Evolutionary conservation across 768 basidiomycete genomes (phyloP).

Genomic region (Clavulina sp.): DNA sequence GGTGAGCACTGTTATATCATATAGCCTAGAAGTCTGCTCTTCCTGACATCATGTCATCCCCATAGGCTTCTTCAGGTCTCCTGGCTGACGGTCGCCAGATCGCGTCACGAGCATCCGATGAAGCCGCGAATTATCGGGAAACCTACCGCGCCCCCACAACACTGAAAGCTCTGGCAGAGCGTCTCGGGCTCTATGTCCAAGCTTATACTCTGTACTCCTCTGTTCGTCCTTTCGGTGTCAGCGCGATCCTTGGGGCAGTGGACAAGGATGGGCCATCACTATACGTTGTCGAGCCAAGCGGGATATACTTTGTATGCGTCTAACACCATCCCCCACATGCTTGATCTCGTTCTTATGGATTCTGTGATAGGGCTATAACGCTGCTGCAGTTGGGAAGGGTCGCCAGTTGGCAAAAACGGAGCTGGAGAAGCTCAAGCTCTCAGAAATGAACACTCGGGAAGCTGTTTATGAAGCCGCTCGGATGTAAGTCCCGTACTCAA

Average conservation of each 20-base stretch:
- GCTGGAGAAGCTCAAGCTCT: slow-evolving; percentile 83
- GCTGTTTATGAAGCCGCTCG: slow-evolving; percentile 87
- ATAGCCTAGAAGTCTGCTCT: not conserved
- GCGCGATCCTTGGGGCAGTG: slow-evolving; percentile 75
- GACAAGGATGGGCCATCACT: slow-evolving; percentile 78
- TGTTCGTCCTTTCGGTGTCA: slow-evolving; percentile 91
- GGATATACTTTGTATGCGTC: slow-evolving; percentile 62
- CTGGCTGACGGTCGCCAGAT: slow-evolving; percentile 87
- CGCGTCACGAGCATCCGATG: slow-evolving; percentile 67
- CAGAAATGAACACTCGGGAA: slow-evolving; percentile 61
- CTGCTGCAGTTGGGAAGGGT: slow-evolving; percentile 97
- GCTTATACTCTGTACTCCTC: slow-evolving; percentile 96
- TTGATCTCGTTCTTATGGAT: not conserved
- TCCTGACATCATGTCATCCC: not conserved
- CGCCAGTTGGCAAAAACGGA: slow-evolving; percentile 95
- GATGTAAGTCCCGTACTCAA: slow-evolving; percentile 44
- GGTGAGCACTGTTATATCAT: slow-evolving; percentile 28
- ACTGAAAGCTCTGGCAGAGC: slow-evolving; percentile 59
- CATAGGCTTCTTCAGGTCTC: slow-evolving; percentile 79
- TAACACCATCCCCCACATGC: not conserved
- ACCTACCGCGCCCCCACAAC: slow-evolving; percentile 55
- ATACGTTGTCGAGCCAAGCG: slow-evolving; percentile 88
- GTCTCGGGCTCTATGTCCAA: slow-evolving; percentile 80
- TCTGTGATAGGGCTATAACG: slow-evolving; percentile 75
- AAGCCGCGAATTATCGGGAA: slow-evolving; percentile 58